Evolutionary conservation across 345 rosid genomes (phyloP), one percentile per base, ranked within the genome.

Genomic region (Arabis hirsuta): DNA sequence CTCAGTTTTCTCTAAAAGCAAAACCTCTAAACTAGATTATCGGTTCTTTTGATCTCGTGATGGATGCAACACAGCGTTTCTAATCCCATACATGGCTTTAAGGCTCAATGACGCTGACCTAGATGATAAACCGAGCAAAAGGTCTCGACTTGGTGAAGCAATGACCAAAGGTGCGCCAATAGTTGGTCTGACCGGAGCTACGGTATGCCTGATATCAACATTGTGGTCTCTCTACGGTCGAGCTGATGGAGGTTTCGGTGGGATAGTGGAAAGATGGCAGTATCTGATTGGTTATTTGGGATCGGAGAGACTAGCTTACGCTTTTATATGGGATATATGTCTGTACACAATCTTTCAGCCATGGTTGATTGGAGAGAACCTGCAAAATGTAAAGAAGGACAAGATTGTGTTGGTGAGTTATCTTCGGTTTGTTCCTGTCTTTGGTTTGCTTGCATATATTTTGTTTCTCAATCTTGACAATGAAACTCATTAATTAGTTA

Each of bases 21-120:
- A 42, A 0, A 26, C 50, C 43, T 19, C 45, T 72, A 13, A 64
- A 29, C 51, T 45, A 20, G 11, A 2, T 51, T 3, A 64, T 73
- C 2, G 5, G 8, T 73, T 29, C 12, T 71, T 27, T 68, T 69
- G 65, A 51, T 52, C 29, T 61, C 5, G 47, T 42, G 53, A 51
- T 69, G 76, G 47, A 51, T 69, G 76, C 55, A 45, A 55, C 41
- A 55, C 89, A 89, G 96, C 96, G 38, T 94, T 91, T 83, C 79
- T 94, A 42, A 87, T 91, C 71, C 98, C 98, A 6, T 94, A 94
- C 76, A 88, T 94, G 98, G 97, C 97, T 22, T 81, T 94, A 76
- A 84, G 96, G 39, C 79, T 94, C 73, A 86, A 82, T 36, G 81
- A 84, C 55, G 77, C 82, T 64, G 87, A 85, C 52, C 64, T 74